Conservation (phyloP, 2,329 filamentous ascomycete genomes). For the Sclerotinia borealis region DNA sequence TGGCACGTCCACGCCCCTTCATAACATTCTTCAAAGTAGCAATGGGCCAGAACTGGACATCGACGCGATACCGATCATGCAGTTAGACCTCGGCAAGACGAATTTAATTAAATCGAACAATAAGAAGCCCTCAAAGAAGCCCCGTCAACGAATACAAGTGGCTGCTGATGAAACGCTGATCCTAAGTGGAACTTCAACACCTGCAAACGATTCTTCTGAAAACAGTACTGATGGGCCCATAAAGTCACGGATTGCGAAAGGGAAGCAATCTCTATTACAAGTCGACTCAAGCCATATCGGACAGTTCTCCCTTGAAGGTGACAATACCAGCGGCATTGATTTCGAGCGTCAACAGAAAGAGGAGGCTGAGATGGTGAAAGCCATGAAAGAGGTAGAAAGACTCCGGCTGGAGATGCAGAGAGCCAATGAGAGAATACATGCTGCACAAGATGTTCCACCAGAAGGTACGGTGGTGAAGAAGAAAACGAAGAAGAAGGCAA, state of each 20-base stretch:
- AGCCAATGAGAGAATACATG: slow-evolving; percentile 67
- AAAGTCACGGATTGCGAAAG: slow-evolving; percentile 44
- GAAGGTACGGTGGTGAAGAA: slow-evolving; percentile 59
- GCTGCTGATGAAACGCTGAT: slow-evolving; percentile 68
- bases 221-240: slow-evolving; percentile 41
- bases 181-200: slow-evolving; percentile 44
- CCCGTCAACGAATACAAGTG: slow-evolving; percentile 58
- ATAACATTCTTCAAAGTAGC: slow-evolving; percentile 65
- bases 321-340: slow-evolving; percentile 39
- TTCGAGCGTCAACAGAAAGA: slow-evolving; percentile 65
- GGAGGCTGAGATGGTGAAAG: slow-evolving; percentile 82
- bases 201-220: slow-evolving; percentile 48
- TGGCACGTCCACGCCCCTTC: slow-evolving; percentile 67
- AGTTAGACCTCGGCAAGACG: slow-evolving; percentile 66
- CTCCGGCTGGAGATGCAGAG: slow-evolving; percentile 84
- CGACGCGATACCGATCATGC: slow-evolving; percentile 93
- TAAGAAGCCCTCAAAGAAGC: slow-evolving; percentile 36
- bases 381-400: slow-evolving; percentile 82
- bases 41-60: slow-evolving; percentile 81
- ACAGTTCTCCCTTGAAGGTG: slow-evolving; percentile 61
- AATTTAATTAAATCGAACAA: slow-evolving; percentile 25
- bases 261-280: slow-evolving; percentile 64
- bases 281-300: slow-evolving; percentile 83
- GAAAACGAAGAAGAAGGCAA: slow-evolving; percentile 49
- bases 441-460: slow-evolving; percentile 54